Conservation (phyloP, 345 rosid species). For the Draba incana region DNA sequence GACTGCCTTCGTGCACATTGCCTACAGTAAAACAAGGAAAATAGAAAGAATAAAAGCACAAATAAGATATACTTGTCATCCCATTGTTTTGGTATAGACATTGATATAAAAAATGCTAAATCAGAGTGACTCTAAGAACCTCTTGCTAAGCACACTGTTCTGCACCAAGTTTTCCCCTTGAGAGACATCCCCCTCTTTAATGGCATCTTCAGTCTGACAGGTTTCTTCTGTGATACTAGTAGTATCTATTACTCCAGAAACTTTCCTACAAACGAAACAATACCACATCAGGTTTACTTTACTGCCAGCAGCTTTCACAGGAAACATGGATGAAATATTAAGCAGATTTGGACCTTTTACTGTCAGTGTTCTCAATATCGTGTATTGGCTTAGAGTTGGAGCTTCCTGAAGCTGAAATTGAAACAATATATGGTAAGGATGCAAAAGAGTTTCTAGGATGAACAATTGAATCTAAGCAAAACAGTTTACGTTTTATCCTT, state of each 20-base stretch:
- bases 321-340: neutral
- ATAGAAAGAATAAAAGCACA: neutral
- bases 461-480: slow-evolving; percentile 12
- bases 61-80: slow-evolving; percentile 12
- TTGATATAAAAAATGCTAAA: neutral
- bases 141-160: slow-evolving; percentile 31
- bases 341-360: slow-evolving; percentile 46
- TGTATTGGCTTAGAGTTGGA: slow-evolving; percentile 37
- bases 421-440: slow-evolving; percentile 13
- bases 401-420: slow-evolving; percentile 45
- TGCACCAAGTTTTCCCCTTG: slow-evolving; percentile 22
- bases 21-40: slow-evolving; percentile 32
- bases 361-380: slow-evolving; percentile 43
- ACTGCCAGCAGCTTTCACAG: slow-evolving; percentile 15
- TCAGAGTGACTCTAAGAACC: slow-evolving; percentile 32
- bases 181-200: slow-evolving; percentile 21
- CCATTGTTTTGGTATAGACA: slow-evolving; percentile 7
- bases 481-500: slow-evolving; percentile 46
- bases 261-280: slow-evolving; percentile 30
- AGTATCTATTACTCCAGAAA: slow-evolving; percentile 30
- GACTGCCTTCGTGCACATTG: slow-evolving; percentile 34
- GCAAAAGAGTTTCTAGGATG: slow-evolving; percentile 13
- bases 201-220: slow-evolving; percentile 15
- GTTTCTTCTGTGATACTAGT: slow-evolving; percentile 24
- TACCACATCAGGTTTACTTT: slow-evolving; percentile 7